Evolutionary conservation across 2,329 filamentous ascomycete species (phyloP).

Genomic region (Trichoderma cornu-damae): DNA sequence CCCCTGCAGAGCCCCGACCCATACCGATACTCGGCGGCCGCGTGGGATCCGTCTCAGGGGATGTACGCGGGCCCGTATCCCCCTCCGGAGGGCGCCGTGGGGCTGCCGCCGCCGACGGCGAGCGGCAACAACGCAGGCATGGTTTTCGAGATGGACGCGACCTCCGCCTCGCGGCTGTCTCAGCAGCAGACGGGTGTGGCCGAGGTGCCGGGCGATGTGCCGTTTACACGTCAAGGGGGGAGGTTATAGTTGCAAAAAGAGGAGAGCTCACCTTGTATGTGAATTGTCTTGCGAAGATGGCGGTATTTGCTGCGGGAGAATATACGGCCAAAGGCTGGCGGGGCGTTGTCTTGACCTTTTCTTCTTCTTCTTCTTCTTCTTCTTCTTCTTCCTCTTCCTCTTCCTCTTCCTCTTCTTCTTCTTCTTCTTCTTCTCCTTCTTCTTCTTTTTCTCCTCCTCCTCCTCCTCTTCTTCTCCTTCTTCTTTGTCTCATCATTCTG

Average conservation of each 20-base stretch:
- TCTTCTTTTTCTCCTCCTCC: not conserved
- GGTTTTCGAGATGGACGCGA: conserved; percentile 22
- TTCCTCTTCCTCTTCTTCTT: not conserved
- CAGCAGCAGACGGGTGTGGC: not conserved
- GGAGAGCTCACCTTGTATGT: not conserved
- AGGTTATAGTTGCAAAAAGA: not conserved
- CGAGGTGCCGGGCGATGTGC: conserved; percentile 20
- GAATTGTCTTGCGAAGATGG: not conserved
- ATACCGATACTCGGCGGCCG: conserved; percentile 14
- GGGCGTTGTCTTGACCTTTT: not conserved
- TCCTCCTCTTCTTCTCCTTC: not conserved
- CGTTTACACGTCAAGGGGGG: not conserved
- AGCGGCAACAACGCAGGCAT: not conserved
- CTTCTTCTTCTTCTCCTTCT: not conserved
- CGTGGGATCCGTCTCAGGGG: conserved; percentile 7
- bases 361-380: not conserved
- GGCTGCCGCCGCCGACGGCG: conserved; percentile 13
- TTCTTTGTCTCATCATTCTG: no score
- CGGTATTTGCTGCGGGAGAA: not conserved
- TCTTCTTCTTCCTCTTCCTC: not conserved
- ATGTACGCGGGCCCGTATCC: conserved; percentile 19
- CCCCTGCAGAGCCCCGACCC: conserved; percentile 15
- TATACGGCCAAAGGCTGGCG: not conserved
- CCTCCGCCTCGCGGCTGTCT: not conserved
- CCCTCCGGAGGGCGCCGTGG: conserved; percentile 19